These are phyloP conservation scores for Dacryopinax primogenitus DNA, from an alignment of 768 basidiomycete genomes.

Conservation along the genomic window DNA sequence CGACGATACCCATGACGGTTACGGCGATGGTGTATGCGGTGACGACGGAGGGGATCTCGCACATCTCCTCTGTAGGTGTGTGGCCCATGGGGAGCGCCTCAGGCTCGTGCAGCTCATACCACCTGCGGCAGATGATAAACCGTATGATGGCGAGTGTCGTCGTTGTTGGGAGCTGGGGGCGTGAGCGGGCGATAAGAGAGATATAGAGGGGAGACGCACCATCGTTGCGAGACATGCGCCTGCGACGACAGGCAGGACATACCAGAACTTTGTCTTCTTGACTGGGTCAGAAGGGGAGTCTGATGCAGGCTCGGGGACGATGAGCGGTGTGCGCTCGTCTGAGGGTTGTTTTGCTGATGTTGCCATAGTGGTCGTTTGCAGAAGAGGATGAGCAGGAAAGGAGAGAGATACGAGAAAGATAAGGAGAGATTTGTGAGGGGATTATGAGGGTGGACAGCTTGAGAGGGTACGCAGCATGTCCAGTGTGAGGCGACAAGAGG, in stretches of 20 bases:
- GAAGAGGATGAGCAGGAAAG: background rate
- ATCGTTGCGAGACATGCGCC: background rate
- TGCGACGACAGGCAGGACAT: background rate
- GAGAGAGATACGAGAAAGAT: background rate
- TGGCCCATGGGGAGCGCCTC: background rate
- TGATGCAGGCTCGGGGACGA: background rate
- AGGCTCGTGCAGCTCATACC: background rate
- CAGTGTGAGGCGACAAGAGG: background rate
- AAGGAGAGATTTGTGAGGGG: background rate
- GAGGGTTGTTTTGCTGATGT: background rate
- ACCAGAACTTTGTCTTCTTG: conserved; percentile 3
- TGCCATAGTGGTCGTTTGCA: background rate
- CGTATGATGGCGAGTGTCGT: conserved; percentile 3
- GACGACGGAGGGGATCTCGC: conserved; percentile 6
- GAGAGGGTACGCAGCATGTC: background rate
- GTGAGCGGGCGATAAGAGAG: background rate
- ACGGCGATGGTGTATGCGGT: background rate
- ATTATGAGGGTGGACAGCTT: background rate
- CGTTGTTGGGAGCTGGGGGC: background rate
- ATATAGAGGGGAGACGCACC: background rate
- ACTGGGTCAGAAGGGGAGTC: background rate
- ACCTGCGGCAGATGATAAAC: background rate
- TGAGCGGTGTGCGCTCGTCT: background rate
- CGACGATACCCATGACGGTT: conserved; percentile 1
- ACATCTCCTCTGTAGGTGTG: background rate